Conservation (phyloP, 2,329 filamentous ascomycete genomes). For the Fusarium mexicanum region DNA sequence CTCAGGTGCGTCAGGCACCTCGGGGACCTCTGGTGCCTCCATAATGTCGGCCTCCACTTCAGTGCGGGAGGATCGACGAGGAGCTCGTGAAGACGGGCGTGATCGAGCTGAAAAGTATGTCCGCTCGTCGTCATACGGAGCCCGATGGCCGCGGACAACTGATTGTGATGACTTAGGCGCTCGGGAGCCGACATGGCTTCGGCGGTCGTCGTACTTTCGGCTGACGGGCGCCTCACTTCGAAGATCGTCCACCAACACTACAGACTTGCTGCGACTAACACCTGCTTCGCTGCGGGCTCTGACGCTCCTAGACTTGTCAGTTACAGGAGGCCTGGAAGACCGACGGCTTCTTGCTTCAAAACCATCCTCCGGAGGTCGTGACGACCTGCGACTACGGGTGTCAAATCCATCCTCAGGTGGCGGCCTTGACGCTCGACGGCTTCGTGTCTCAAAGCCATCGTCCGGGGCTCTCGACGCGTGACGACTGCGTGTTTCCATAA, state of each 20-base stretch:
- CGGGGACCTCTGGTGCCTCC: slow-evolving; percentile 39
- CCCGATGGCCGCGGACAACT: slow-evolving; percentile 36
- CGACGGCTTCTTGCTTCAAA: slow-evolving; percentile 54
- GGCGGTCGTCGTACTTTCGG: slow-evolving; percentile 51
- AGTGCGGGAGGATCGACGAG: slow-evolving; percentile 38
- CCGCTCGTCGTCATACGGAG: slow-evolving; percentile 48
- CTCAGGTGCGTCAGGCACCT: slow-evolving; percentile 31
- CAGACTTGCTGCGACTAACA: slow-evolving; percentile 28
- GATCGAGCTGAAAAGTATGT: slow-evolving; percentile 57
- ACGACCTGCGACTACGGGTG: slow-evolving; percentile 52
- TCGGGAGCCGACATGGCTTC: slow-evolving; percentile 53
- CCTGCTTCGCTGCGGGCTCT: slow-evolving; percentile 55
- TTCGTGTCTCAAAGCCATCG: slow-evolving; percentile 30
- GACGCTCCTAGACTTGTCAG: slow-evolving; percentile 40
- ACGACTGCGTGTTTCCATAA: slow-evolving; percentile 34
- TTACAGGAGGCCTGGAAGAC: slow-evolving; percentile 49
- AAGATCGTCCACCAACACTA: slow-evolving; percentile 55
- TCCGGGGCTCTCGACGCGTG: slow-evolving; percentile 29
- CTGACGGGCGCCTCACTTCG: slow-evolving; percentile 50
- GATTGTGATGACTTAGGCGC: slow-evolving; percentile 43
- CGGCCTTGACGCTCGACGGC: slow-evolving; percentile 27
- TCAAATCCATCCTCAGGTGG: slow-evolving; percentile 47
- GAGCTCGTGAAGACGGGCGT: slow-evolving; percentile 39
- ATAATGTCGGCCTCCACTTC: slow-evolving; percentile 42
- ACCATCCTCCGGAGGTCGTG: slow-evolving; percentile 47